Evolutionary conservation across 148 eudicot species (phyloP).

Genomic region (Silene latifolia): DNA sequence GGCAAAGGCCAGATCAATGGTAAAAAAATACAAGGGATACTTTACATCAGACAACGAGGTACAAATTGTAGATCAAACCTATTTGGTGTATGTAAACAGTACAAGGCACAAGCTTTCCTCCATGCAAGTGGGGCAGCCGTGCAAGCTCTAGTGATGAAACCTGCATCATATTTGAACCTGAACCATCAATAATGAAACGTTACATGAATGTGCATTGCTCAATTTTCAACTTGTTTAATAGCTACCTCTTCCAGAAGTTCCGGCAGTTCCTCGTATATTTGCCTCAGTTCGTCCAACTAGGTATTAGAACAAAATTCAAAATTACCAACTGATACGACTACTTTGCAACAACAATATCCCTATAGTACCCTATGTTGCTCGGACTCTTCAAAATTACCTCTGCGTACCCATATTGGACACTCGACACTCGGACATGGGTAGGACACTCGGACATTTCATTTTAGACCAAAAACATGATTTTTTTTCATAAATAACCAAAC

Average conservation of each 20-base stretch:
- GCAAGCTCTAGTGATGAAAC: slow-evolving; percentile 84
- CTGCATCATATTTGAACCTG: slow-evolving; percentile 37
- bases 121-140: slow-evolving; percentile 59
- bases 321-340: slow-evolving; percentile 10
- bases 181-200: background rate
- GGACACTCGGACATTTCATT: too few species aligned
- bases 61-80: slow-evolving; percentile 42
- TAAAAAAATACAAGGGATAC: background rate
- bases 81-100: slow-evolving; percentile 83
- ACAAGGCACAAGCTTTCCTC: slow-evolving; percentile 50
- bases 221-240: slow-evolving; percentile 12
- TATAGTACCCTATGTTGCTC: too few species aligned
- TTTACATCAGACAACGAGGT: background rate
- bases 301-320: slow-evolving; percentile 13
- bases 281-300: slow-evolving; percentile 95
- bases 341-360: too few species aligned
- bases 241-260: slow-evolving; percentile 88
- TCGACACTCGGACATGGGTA: too few species aligned
- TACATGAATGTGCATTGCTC: slow-evolving; percentile 14
- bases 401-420: too few species aligned
- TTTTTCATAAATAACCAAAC: too few species aligned
- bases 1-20: background rate
- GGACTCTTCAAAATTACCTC: too few species aligned
- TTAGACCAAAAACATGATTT: too few species aligned
- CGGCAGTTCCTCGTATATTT: slow-evolving; percentile 91